A percentile compares a stretch with the other conserved stretches of the same genome.
Evolutionary conservation across 2,329 filamentous ascomycete species (phyloP).

Genomic region (Apiospora rasikravindrae): DNA sequence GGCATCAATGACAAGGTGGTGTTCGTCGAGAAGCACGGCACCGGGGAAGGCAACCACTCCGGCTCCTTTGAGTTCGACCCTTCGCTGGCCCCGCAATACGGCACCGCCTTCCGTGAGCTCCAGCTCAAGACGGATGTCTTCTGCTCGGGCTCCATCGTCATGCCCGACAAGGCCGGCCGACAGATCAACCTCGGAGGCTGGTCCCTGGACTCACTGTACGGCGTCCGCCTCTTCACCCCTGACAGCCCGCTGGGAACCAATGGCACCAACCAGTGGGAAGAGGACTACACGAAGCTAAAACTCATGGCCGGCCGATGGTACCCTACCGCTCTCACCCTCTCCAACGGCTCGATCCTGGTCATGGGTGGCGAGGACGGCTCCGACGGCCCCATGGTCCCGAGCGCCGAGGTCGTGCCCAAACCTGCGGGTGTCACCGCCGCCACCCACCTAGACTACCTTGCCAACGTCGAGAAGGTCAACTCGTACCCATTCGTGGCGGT

Average conservation of each 20-base stretch:
- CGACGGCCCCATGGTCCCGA: slow-evolving; percentile 55
- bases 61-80: slow-evolving; percentile 66
- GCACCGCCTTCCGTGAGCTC: slow-evolving; percentile 57
- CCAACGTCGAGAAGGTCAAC: slow-evolving; percentile 61
- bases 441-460: slow-evolving; percentile 56
- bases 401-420: slow-evolving; percentile 58
- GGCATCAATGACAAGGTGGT: slow-evolving; percentile 58
- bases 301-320: slow-evolving; percentile 61
- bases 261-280: slow-evolving; percentile 60
- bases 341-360: slow-evolving; percentile 61
- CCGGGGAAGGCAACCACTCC: slow-evolving; percentile 57
- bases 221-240: slow-evolving; percentile 62
- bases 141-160: slow-evolving; percentile 61
- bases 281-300: slow-evolving; percentile 51
- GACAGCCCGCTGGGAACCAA: slow-evolving; percentile 54
- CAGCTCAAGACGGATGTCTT: slow-evolving; percentile 64
- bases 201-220: slow-evolving; percentile 58
- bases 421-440: slow-evolving; percentile 45
- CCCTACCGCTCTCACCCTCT: slow-evolving; percentile 56
- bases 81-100: slow-evolving; percentile 47
- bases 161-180: slow-evolving; percentile 63
- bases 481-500: slow-evolving; percentile 63
- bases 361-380: slow-evolving; percentile 59
- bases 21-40: slow-evolving; percentile 61
- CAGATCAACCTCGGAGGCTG: slow-evolving; percentile 64